Evolutionary conservation across 2,329 filamentous ascomycete genomes (phyloP).

Genomic region (Phialophora chinensis): DNA sequence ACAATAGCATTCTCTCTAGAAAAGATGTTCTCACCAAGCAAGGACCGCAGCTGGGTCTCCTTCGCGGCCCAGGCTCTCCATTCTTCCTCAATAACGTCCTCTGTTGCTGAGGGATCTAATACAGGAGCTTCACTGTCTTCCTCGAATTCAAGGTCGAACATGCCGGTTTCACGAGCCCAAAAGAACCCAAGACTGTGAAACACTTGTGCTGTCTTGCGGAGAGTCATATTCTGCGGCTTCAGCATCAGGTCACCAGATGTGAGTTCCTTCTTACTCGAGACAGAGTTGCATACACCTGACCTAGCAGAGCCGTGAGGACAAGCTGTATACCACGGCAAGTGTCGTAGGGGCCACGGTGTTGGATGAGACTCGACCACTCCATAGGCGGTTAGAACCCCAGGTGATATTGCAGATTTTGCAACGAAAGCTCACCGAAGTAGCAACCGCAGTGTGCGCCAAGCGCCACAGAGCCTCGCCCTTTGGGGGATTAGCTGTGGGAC

Average conservation of each 20-base stretch:
- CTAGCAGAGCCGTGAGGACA: slow-evolving; percentile 51
- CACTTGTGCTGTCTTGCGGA: slow-evolving; percentile 53
- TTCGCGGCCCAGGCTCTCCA: slow-evolving; percentile 53
- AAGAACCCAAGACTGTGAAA: slow-evolving; percentile 54
- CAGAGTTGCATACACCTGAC: slow-evolving; percentile 53
- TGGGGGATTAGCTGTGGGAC: not conserved
- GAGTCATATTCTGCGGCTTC: slow-evolving; percentile 44
- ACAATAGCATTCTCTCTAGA: not conserved
- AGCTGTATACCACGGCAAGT: slow-evolving; percentile 52
- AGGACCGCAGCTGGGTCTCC: slow-evolving; percentile 53
- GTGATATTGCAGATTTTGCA: not conserved
- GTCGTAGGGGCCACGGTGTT: slow-evolving; percentile 52
- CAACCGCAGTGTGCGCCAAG: slow-evolving; percentile 55
- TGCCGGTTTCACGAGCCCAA: slow-evolving; percentile 55
- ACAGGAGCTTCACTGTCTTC: slow-evolving; percentile 44
- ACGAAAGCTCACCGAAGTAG: slow-evolving; percentile 45
- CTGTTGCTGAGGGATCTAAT: slow-evolving; percentile 43
- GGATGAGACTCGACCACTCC: slow-evolving; percentile 53
- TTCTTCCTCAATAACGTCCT: slow-evolving; percentile 45
- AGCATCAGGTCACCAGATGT: not conserved
- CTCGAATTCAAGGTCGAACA: slow-evolving; percentile 46
- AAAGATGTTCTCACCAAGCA: slow-evolving; percentile 33
- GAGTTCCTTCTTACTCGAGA: slow-evolving; percentile 42
- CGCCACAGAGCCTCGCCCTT: slow-evolving; percentile 54
- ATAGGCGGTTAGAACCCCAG: not conserved